These are phyloP conservation scores for Plantago rigida DNA, from an alignment of 305 asterid species.

Conservation along the genomic window DNA sequence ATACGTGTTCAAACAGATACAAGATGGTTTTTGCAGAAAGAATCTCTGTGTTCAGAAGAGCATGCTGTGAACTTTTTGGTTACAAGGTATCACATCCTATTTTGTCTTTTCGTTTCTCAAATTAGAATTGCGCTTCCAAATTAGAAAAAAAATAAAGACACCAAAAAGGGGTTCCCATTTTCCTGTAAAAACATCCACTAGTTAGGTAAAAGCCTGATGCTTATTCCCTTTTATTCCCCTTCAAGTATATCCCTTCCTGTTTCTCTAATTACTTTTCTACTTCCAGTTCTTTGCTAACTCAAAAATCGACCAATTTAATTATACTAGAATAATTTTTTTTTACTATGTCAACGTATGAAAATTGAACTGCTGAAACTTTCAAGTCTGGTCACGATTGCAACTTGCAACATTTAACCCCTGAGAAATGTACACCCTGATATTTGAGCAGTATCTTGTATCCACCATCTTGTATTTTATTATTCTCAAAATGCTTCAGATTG, in stretches of 20 bases:
- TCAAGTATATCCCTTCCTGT: not conserved
- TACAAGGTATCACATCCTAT: constrained; percentile 59
- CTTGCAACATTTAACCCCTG: too few relatives aligned
- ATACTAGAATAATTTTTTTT: too few relatives aligned
- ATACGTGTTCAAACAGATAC: constrained; percentile 50
- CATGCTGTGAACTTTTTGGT: constrained; percentile 96
- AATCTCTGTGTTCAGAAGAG: constrained; percentile 92
- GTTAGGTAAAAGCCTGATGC: constrained; percentile 1
- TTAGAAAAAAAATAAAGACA: constrained; percentile 3
- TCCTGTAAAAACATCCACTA: constrained; percentile 10
- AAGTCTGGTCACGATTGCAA: too few relatives aligned
- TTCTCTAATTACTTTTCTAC: not conserved
- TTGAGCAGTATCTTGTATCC: not conserved
- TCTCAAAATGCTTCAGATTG: constrained; percentile 55
- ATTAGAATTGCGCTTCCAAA: constrained; percentile 11
- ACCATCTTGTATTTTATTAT: constrained; percentile 2
- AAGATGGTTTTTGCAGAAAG: constrained; percentile 90
- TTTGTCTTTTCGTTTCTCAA: constrained; percentile 19
- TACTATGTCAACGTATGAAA: too few relatives aligned
- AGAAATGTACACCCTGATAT: not conserved
- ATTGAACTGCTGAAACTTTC: too few relatives aligned
- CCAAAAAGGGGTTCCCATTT: constrained; percentile 9
- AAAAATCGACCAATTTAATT: too few relatives aligned
- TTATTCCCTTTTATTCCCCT: not conserved
- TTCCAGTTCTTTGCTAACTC: too few relatives aligned